Conservation (phyloP, 2,329 filamentous ascomycete species). For the Malbranchea zuffiana region DNA sequence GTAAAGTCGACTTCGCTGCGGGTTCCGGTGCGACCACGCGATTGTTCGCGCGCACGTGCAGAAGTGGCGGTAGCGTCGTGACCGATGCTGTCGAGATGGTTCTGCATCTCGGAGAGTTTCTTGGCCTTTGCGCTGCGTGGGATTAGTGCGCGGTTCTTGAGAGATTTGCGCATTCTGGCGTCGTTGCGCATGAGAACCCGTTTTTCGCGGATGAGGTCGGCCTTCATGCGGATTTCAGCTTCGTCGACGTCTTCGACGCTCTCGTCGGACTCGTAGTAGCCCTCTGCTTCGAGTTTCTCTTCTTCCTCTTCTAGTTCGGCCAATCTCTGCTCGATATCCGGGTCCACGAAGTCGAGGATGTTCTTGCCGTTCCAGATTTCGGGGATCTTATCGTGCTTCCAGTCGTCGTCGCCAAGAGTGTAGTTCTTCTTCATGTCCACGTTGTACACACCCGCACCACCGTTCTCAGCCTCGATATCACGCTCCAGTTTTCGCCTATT, state of each 20-base stretch:
- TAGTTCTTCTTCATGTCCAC: slow-evolving; percentile 86
- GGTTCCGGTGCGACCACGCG: slow-evolving; percentile 61
- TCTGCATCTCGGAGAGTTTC: slow-evolving; percentile 76
- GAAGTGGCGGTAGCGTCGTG: slow-evolving; percentile 65
- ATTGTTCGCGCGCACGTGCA: slow-evolving; percentile 50
- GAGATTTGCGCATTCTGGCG: slow-evolving; percentile 83
- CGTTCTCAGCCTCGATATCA: slow-evolving; percentile 83
- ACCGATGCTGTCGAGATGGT: slow-evolving; percentile 72
- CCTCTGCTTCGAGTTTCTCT: slow-evolving; percentile 79
- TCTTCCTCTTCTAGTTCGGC: slow-evolving; percentile 90
- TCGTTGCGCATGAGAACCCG: slow-evolving; percentile 85
- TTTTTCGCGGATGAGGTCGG: slow-evolving; percentile 92
- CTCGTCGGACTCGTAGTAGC: slow-evolving; percentile 81
- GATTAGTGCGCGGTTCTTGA: slow-evolving; percentile 94
- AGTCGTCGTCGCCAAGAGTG: slow-evolving; percentile 73
- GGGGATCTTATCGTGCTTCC: slow-evolving; percentile 93
- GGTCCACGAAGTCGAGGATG: slow-evolving; percentile 93
- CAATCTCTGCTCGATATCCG: slow-evolving; percentile 89
- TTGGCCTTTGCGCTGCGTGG: slow-evolving; percentile 72
- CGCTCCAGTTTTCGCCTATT: slow-evolving; percentile 66
- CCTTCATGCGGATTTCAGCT: slow-evolving; percentile 79
- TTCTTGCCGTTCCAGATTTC: slow-evolving; percentile 94
- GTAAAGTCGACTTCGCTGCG: slow-evolving; percentile 54
- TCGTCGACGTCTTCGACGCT: slow-evolving; percentile 81
- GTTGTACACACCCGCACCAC: slow-evolving; percentile 91